Base-by-base conservation (phyloP, 192 early-diverging fungal genomes). In the Linnemannia zychae region DNA sequence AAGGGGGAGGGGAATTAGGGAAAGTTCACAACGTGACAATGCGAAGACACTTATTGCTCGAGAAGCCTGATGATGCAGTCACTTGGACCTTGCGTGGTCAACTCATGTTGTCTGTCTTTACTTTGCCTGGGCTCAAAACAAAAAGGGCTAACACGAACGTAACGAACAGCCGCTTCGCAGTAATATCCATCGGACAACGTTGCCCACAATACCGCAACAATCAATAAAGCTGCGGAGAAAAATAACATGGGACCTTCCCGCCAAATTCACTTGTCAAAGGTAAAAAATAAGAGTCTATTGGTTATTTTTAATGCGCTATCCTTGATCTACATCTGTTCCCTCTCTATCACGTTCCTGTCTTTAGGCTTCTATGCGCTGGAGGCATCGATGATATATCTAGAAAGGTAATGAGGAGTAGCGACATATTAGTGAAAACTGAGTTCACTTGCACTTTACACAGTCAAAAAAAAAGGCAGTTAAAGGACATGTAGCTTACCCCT, bases 401-500 rank as follows among this genome's bases (percentile, higher is more conserved):
- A 72, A 67, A 36, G 46, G 18, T 76, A 47, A 65, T 46, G 13
- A 4, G 36, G 37, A 24, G 28, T 13, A 9, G 13, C 24, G 9
- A 15, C 28, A 31, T 31, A 28, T 63, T 63, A 63, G 28, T 22
- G 28, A 63, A 33, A 63, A 33, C 57, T 2, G 4, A 12, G 13
- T 15, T 57, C 17, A 24, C 17, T 57, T 57, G 13, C 20, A 15
- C 24, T 31, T 63, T 28, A 63, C 4, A 15, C 57, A 31, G n/a
- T 63, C 28, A 31, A 63, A 38, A 20, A 68, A 36, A n/a, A 0
- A 7, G 22, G 15, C 18, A 20, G 67, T n/a, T n/a, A 44, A 28
- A 31, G 15, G 38, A 36, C 17, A 40, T 22, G 5, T 28, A 34
- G 38, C 77, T 81, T 84, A 91, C 84, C 90, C 90, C 75, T 91